Conservation (phyloP, 805 yeast genomes). For the Suhomyces sp. region DNA sequence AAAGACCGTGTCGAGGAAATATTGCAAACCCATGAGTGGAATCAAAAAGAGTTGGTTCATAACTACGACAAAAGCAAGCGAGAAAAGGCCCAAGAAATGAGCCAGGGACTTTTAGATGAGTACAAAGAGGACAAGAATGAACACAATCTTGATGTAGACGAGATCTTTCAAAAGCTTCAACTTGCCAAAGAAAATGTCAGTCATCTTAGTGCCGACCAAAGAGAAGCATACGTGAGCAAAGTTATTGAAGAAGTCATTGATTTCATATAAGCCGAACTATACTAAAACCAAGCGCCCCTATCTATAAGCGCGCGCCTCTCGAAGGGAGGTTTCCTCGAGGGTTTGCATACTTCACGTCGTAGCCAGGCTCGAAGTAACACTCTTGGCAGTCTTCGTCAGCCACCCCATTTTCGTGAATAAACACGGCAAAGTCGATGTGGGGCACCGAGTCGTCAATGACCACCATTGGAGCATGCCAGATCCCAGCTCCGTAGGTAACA, state of each 20-base stretch:
- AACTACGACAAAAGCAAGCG: slow-evolving; percentile 20
- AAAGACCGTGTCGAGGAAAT: slow-evolving; percentile 42
- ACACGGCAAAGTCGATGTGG: slow-evolving; percentile 75
- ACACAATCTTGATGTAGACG: slow-evolving; percentile 23
- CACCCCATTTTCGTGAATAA: slow-evolving; percentile 80
- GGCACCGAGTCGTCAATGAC: slow-evolving; percentile 58
- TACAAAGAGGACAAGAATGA: slow-evolving; percentile 7
- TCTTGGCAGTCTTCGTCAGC: slow-evolving; percentile 81
- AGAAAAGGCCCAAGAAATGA: slow-evolving; percentile 24
- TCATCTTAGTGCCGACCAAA: slow-evolving; percentile 23
- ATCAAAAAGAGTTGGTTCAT: slow-evolving; percentile 1
- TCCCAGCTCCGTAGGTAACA: slow-evolving; percentile 79
- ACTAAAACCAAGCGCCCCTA: neutral
- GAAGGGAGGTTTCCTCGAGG: slow-evolving; percentile 2
- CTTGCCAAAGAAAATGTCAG: slow-evolving; percentile 32
- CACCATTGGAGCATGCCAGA: slow-evolving; percentile 98
- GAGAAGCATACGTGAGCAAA: slow-evolving; percentile 29
- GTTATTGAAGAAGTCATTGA: slow-evolving; percentile 40
- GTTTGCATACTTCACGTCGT: slow-evolving; percentile 27
- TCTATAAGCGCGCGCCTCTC: neutral
- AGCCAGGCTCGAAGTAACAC: slow-evolving; percentile 63
- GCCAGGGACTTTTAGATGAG: slow-evolving; percentile 19
- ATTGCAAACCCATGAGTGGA: slow-evolving; percentile 51
- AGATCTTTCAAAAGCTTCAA: slow-evolving; percentile 30
- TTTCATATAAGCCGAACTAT: slow-evolving; percentile 20